phyloP scores from a whole-genome alignment of 805 yeast species.

The Candida boidinii region DNA sequence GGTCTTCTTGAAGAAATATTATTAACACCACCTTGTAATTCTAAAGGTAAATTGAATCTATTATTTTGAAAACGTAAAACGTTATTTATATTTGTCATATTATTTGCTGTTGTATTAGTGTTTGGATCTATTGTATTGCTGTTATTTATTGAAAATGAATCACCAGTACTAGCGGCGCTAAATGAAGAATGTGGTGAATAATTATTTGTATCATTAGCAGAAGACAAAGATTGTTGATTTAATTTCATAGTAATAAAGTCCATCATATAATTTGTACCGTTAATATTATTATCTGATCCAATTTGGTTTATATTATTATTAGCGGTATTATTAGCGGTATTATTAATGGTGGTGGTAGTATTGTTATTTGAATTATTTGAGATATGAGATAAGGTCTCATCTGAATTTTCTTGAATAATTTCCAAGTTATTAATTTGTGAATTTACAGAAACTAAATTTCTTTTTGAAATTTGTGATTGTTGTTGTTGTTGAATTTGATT shows the following conservation, averaged over 20 bases:
- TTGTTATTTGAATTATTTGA: slow-evolving; percentile 6
- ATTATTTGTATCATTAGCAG: too few species aligned
- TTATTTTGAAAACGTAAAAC: slow-evolving; percentile 3
- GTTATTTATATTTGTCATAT: not conserved
- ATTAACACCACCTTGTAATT: slow-evolving; percentile 57
- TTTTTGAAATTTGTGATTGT: too few species aligned
- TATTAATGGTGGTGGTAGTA: slow-evolving; percentile 8
- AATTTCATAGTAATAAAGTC: too few species aligned
- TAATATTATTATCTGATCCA: too few species aligned
- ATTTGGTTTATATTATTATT: too few species aligned
- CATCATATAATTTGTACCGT: too few species aligned
- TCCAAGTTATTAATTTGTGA: too few species aligned
- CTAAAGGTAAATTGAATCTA: slow-evolving; percentile 42
- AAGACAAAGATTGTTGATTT: too few species aligned
- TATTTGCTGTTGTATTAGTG: slow-evolving; percentile 4
- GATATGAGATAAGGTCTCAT: slow-evolving; percentile 12
- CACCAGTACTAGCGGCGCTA: slow-evolving; percentile 20
- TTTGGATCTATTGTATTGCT: not conserved
- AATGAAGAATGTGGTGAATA: slow-evolving; percentile 22
- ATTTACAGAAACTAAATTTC: too few species aligned
- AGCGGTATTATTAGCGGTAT: too few species aligned
- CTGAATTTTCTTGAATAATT: slow-evolving; percentile 10
- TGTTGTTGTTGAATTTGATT: slow-evolving; percentile 4
- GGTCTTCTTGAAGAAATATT: slow-evolving; percentile 64
- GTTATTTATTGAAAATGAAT: slow-evolving; percentile 1